Conservation (phyloP, 257 asterid genomes). For the Solanum paucissectum region DNA sequence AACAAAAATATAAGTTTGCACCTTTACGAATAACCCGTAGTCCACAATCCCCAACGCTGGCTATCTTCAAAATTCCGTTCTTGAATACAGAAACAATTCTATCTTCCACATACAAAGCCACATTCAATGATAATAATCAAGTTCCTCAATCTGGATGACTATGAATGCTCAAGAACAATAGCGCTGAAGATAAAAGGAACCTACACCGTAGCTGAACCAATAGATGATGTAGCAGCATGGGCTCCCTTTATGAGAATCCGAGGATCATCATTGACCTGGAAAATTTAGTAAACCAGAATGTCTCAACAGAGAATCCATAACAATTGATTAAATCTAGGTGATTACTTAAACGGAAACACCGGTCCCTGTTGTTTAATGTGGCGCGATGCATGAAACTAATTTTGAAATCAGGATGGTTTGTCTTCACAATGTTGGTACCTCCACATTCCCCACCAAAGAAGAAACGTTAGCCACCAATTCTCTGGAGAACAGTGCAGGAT, state of each 20-base stretch:
- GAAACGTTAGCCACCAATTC: conserved; percentile 53
- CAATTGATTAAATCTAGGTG: background rate
- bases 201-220: conserved; percentile 83
- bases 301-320: background rate
- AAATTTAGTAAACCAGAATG: background rate
- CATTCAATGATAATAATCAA: background rate
- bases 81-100: conserved; percentile 81
- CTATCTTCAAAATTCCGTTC: conserved; percentile 63
- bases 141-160: background rate
- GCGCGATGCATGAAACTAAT: background rate
- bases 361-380: background rate
- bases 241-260: conserved; percentile 66
- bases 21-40: conserved; percentile 65
- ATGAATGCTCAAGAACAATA: background rate
- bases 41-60: conserved; percentile 88
- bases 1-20: background rate
- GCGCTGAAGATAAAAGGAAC: conserved; percentile 2
- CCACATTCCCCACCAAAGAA: conserved; percentile 46
- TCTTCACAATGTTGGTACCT: conserved; percentile 36
- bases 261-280: conserved; percentile 61
- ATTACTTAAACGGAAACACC: background rate
- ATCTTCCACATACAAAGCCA: background rate
- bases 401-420: background rate
- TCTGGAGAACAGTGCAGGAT: conserved; percentile 78
- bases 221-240: conserved; percentile 70